These are phyloP conservation scores for Penicillium canescens DNA, from an alignment of 495 filamentous ascomycete genomes.

Conservation along the genomic window DNA sequence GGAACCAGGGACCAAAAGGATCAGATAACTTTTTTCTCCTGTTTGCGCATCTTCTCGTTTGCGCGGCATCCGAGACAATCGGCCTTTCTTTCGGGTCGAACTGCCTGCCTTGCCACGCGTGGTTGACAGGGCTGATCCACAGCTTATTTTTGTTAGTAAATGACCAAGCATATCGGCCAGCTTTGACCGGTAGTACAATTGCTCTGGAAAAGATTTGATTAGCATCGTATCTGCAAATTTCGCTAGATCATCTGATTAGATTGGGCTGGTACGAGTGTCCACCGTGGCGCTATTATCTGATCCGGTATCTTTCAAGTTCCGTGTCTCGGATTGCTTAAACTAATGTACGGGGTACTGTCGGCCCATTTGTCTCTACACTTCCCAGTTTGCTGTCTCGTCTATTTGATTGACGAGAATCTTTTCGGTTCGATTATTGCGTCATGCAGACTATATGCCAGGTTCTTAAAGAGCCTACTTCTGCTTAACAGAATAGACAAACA, in stretches of 20 bases:
- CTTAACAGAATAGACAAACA: no score
- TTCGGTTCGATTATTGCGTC: no score
- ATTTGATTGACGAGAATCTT: no score
- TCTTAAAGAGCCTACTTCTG: no score
- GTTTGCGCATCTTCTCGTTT: background rate
- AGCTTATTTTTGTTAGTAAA: background rate
- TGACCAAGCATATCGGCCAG: background rate
- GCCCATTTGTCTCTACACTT: no score
- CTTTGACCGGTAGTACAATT: background rate
- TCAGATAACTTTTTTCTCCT: slow-evolving; percentile 4
- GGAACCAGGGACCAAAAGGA: slow-evolving; percentile 2
- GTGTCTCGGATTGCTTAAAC: slow-evolving; percentile 2
- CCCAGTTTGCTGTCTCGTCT: no score
- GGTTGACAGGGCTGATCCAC: background rate
- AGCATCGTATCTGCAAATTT: background rate
- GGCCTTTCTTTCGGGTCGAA: background rate
- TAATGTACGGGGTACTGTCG: no score
- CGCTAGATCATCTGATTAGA: slow-evolving; percentile 6
- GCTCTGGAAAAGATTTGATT: background rate
- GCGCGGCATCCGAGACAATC: background rate
- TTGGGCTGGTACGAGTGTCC: background rate
- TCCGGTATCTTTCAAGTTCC: slow-evolving; percentile 13
- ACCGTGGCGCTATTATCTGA: slow-evolving; percentile 6
- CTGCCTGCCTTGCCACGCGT: background rate
- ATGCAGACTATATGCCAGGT: no score